A percentile compares a stretch with the other conserved stretches of the same genome.
Conservation (phyloP, 2,329 filamentous ascomycete species). For the Biscogniauxia marginata region DNA sequence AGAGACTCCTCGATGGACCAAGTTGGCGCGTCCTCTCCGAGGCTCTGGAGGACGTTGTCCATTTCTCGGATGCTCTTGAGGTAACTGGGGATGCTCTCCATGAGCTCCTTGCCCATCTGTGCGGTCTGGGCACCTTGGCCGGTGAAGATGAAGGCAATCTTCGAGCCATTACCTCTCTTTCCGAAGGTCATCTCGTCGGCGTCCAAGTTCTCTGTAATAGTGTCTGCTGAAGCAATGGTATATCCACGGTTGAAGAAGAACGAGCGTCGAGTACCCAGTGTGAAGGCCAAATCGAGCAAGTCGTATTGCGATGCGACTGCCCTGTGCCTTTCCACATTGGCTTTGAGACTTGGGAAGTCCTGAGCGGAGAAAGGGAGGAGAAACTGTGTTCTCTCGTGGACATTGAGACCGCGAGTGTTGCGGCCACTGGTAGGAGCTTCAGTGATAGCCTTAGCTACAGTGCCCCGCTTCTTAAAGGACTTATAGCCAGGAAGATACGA, state of each 20-base stretch:
- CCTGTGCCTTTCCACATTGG: slow-evolving; percentile 4
- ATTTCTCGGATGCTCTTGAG: too few relatives aligned
- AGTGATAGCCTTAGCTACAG: slow-evolving; percentile 9
- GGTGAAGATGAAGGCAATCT: slow-evolving; percentile 7
- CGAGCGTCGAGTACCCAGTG: slow-evolving; percentile 7
- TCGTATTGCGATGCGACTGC: slow-evolving; percentile 4
- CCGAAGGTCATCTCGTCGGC: background rate
- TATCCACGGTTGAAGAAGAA: slow-evolving; percentile 3
- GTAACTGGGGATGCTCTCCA: too few relatives aligned
- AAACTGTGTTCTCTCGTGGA: slow-evolving; percentile 1
- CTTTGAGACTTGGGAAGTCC: slow-evolving; percentile 5
- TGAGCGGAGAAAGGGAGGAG: slow-evolving; percentile 12
- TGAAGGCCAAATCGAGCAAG: slow-evolving; percentile 5
- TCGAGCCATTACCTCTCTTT: background rate
- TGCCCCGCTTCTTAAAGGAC: slow-evolving; percentile 2
- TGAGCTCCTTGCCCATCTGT: slow-evolving; percentile 2
- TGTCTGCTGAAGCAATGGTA: slow-evolving; percentile 5
- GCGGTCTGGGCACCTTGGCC: slow-evolving; percentile 10
- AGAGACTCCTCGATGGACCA: slow-evolving; percentile 13
- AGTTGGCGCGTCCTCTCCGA: too few relatives aligned
- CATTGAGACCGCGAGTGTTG: slow-evolving; percentile 2
- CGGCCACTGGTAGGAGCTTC: background rate
- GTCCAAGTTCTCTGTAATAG: background rate
- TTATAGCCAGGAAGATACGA: slow-evolving; percentile 17
- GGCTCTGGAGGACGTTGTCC: slow-evolving; percentile 9